These are phyloP conservation scores for Saturnispora sanitii DNA, from an alignment of 805 yeast species.

Conservation along the genomic window DNA sequence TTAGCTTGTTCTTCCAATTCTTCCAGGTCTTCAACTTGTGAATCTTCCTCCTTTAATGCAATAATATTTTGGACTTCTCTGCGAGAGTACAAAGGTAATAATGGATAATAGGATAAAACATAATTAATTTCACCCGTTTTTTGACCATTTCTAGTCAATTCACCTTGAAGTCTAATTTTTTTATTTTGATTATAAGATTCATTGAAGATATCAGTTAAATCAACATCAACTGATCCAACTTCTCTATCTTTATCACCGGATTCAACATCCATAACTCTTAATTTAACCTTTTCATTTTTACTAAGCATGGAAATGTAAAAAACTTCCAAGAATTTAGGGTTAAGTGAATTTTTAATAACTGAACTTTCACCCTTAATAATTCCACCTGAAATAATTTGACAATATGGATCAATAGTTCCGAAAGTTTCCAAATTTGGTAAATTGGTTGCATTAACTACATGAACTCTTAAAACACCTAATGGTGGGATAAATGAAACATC, in stretches of 20 bases:
- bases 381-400: conserved; percentile 49
- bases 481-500: conserved; percentile 43
- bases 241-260: conserved; percentile 48
- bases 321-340: conserved; percentile 53
- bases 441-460: conserved; percentile 43
- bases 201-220: conserved; percentile 9
- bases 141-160: conserved; percentile 11
- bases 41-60: conserved; percentile 30
- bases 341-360: conserved; percentile 40
- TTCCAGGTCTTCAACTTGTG: conserved; percentile 30
- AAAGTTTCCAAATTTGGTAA: conserved; percentile 51
- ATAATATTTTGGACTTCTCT: conserved; percentile 42
- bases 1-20: conserved; percentile 38
- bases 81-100: conserved; percentile 51
- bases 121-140: conserved; percentile 40
- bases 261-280: conserved; percentile 62
- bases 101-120: conserved; percentile 56
- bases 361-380: conserved; percentile 45
- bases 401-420: conserved; percentile 71
- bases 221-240: conserved; percentile 47
- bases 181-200: conserved; percentile 11
- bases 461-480: conserved; percentile 57
- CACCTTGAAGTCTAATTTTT: conserved; percentile 7
- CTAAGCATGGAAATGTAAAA: conserved; percentile 52
- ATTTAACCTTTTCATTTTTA: conserved; percentile 46